Base-by-base conservation (phyloP, 176 grass and related monocot species). In the Oryza nivara region DNA sequence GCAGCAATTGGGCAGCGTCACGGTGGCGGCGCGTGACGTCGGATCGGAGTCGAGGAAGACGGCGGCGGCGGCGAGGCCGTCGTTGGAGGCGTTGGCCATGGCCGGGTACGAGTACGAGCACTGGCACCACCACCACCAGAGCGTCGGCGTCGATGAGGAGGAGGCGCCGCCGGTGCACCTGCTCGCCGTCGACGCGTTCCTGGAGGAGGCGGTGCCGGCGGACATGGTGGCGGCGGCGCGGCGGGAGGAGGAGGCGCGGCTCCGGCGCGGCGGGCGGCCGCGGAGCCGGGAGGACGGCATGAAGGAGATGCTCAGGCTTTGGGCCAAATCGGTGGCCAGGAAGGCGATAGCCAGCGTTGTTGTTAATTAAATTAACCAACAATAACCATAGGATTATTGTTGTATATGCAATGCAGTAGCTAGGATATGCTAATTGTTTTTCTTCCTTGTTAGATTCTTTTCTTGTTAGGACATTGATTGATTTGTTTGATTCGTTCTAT, bases 251-350 rank as follows among this genome's bases (percentile, higher is more conserved):
- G 76, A 65, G 4, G 70, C 26, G 52, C 73, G 86, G 2, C 52
- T 45, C 36, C 87, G 69, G 73, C 72, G 65, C 15, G 82, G 76
- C 0, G 70, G 64, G 9, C 19, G 45, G 73, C 73, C n/a, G 11
- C 68, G 36, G 40, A 52, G 70, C 89, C 3, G 20, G 11, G 63
- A 75, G 36, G 80, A 90, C 20, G 84, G 83, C 63, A 6, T 83
- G n/a, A 79, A 90, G 75, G 89, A 79, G 70, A 90, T 87, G 84
- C 89, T 90, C 84, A 87, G 68, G 84, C 64, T 90, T n/a, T 90
- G 89, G 89, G 89, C 89, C 1, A 90, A 79, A 38, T 80, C 79
- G 4, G 84, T 90, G 36, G 84, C 43, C 48, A 89, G 17, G 48
- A 58, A 80, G 64, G 4, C 28, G 2, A 5, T 20, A 36, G 7